Conservation (phyloP, 2,329 filamentous ascomycete species). For the Davidsoniella neocaledoniae region DNA sequence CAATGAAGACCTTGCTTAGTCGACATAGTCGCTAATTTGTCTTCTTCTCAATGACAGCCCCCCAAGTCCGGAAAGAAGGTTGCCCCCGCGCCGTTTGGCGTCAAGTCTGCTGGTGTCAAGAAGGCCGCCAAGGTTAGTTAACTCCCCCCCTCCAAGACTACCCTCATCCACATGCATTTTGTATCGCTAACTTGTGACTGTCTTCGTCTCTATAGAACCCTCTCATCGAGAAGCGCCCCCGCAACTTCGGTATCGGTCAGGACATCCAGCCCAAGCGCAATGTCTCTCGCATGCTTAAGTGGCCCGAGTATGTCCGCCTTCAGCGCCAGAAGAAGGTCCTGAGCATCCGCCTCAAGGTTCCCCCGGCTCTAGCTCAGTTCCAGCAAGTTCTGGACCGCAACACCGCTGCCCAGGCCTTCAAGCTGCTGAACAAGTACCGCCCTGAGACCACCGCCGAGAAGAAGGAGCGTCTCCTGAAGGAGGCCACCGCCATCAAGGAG, state of each 20-base stretch:
- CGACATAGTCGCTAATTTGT: constrained; percentile 74
- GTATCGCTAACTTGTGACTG: constrained; percentile 14
- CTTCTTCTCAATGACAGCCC: constrained; percentile 99
- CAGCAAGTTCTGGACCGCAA: constrained; percentile 92
- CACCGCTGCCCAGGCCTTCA: constrained; percentile 92
- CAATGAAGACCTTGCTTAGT: constrained; percentile 54
- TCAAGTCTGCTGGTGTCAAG: constrained; percentile 81
- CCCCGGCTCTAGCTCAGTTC: constrained; percentile 94
- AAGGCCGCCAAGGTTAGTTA: constrained; percentile 86
- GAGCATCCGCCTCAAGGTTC: constrained; percentile 96
- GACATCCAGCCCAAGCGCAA: constrained; percentile 96
- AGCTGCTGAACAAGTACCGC: constrained; percentile 99
- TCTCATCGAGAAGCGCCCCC: constrained; percentile 92
- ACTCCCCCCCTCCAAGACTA: background rate
- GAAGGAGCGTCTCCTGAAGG: constrained; percentile 98
- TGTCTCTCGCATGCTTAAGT: constrained; percentile 96
- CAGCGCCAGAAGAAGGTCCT: constrained; percentile 92
- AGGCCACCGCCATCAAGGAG: constrained; percentile 93
- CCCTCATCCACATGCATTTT: too few species aligned
- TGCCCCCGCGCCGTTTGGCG: constrained; percentile 89
- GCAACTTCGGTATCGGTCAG: constrained; percentile 98
- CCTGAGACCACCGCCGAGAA: constrained; percentile 98
- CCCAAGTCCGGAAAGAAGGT: constrained; percentile 96
- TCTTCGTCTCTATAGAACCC: constrained; percentile 55
- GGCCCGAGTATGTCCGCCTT: constrained; percentile 97